These are phyloP conservation scores for Plectranthus barbatus DNA, from an alignment of 257 asterid genomes.

Conservation along the genomic window DNA sequence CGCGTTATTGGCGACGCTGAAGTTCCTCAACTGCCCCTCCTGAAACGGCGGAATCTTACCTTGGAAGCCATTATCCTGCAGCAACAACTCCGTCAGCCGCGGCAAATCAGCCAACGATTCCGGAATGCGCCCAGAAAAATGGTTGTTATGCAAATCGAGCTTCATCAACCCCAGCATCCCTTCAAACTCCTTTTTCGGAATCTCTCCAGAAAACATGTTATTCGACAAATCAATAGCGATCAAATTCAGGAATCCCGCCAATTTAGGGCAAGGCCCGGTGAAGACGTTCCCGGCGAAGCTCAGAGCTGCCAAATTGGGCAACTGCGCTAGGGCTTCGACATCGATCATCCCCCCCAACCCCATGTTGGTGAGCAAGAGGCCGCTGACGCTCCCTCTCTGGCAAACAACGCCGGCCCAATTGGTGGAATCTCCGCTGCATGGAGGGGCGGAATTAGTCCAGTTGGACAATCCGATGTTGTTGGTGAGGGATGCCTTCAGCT, in stretches of 20 bases:
- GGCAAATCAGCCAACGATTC: constrained; percentile 32
- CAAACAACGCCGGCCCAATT: constrained; percentile 41
- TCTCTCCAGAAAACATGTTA: constrained; percentile 50
- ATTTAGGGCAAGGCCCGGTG: constrained; percentile 47
- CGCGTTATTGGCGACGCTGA: constrained; percentile 45
- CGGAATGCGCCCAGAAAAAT: constrained; percentile 54
- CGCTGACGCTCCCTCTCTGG: constrained; percentile 41
- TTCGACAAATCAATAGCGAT: constrained; percentile 42
- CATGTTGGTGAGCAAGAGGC: constrained; percentile 55
- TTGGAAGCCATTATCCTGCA: constrained; percentile 48
- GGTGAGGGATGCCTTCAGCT: constrained; percentile 35
- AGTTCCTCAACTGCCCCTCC: constrained; percentile 15
- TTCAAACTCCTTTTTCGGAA: constrained; percentile 28
- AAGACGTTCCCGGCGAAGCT: constrained; percentile 56
- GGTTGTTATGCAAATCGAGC: constrained; percentile 50
- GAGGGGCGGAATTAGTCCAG: constrained; percentile 28
- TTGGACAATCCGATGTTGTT: constrained; percentile 8
- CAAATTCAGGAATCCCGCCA: constrained; percentile 26
- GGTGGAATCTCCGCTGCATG: constrained; percentile 25
- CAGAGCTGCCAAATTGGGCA: constrained; percentile 40
- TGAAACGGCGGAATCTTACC: constrained; percentile 50
- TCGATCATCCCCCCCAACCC: constrained; percentile 59
- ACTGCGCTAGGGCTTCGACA: constrained; percentile 35
- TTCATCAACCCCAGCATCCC: constrained; percentile 62
- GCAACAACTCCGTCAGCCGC: constrained; percentile 45